Percentiles rank a stretch among this genome's conserved stretches.
These are phyloP conservation scores for Hysterium pulicare DNA, from an alignment of 2,329 filamentous ascomycete genomes.

Conservation along the genomic window DNA sequence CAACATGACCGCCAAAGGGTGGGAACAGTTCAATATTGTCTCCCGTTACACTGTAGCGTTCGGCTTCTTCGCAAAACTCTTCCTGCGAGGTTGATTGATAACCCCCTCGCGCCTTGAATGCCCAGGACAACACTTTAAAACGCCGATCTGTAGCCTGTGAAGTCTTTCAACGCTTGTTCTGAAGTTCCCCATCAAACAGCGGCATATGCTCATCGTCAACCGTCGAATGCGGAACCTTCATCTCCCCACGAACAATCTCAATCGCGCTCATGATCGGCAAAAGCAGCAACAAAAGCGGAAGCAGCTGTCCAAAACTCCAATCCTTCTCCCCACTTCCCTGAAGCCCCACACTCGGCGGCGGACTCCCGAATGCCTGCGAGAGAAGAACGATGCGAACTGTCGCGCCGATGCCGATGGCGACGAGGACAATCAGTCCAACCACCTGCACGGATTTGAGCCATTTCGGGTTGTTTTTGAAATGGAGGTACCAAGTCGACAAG, in stretches of 20 bases:
- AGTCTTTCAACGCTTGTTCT: not conserved
- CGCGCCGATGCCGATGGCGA: constrained; percentile 57
- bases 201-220: constrained; percentile 1
- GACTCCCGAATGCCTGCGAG: constrained; percentile 59
- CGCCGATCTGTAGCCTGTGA: too few species aligned
- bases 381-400: constrained; percentile 56
- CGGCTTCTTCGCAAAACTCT: too few species aligned
- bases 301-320: constrained; percentile 63
- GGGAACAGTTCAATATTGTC: too few species aligned
- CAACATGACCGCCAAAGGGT: too few species aligned
- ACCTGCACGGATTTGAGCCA: constrained; percentile 57
- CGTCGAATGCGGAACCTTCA: not conserved
- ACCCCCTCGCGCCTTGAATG: too few species aligned
- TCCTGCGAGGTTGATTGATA: too few species aligned
- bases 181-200: not conserved
- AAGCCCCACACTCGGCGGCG: constrained; percentile 45
- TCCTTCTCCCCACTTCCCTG: constrained; percentile 52
- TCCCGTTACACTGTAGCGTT: too few species aligned
- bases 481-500: constrained; percentile 63
- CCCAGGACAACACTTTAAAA: too few species aligned
- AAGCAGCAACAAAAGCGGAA: constrained; percentile 58
- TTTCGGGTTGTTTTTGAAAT: constrained; percentile 49
- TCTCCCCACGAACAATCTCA: constrained; percentile 48
- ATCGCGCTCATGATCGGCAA: constrained; percentile 58
- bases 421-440: constrained; percentile 49